phyloP scores from a whole-genome alignment of 805 yeast genomes.

The Grigorovia humatica region DNA sequence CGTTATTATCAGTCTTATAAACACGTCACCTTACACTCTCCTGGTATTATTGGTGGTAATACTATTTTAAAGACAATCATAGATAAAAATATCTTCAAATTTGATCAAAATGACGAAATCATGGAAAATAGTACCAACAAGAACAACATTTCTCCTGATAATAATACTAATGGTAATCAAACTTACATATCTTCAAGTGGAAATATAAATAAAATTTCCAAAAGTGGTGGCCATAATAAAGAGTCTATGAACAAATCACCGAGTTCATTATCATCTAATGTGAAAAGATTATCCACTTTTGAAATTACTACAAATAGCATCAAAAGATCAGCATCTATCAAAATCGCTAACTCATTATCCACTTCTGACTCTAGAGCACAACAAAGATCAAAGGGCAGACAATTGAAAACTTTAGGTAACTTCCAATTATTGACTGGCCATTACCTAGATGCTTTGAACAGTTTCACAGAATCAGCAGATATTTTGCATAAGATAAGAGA shows the following conservation, averaged over 20 bases:
- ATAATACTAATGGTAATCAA: not conserved
- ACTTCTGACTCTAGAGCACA: conserved; percentile 28
- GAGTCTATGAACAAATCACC: not conserved
- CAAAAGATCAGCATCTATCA: conserved; percentile 25
- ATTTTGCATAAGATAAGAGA: conserved; percentile 56
- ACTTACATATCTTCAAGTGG: conserved; percentile 2
- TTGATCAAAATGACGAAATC: not conserved
- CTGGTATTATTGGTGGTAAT: conserved; percentile 51
- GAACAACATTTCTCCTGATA: not conserved
- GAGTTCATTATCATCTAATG: conserved; percentile 4
- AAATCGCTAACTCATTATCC: conserved; percentile 26
- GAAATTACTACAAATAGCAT: conserved; percentile 29
- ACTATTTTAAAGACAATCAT: conserved; percentile 31
- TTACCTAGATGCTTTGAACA: conserved; percentile 54
- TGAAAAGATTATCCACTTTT: conserved; percentile 16
- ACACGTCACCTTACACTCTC: conserved; percentile 75
- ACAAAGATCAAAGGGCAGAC: conserved; percentile 57
- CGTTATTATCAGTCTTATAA: conserved; percentile 62
- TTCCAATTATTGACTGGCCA: conserved; percentile 76
- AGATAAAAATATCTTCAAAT: conserved; percentile 15
- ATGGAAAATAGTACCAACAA: not conserved
- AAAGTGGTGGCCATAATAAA: not conserved
- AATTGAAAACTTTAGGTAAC: conserved; percentile 63
- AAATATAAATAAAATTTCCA: not conserved
- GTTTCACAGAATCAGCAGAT: conserved; percentile 63